These are phyloP conservation scores for Prosopis cineraria DNA, from an alignment of 306 rosid species.

Conservation along the genomic window DNA sequence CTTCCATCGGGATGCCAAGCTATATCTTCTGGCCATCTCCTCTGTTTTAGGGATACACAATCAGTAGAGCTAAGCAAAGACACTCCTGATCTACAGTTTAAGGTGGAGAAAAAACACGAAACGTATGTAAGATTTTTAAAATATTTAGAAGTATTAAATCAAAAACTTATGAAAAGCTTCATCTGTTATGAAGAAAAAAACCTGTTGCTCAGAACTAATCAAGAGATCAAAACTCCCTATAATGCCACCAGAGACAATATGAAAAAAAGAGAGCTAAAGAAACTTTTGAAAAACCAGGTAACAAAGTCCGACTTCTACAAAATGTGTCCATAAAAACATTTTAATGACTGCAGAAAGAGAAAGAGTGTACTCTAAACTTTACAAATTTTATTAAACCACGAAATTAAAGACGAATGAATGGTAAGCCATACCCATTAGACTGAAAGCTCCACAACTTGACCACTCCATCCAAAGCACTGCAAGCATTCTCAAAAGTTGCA, in stretches of 20 bases:
- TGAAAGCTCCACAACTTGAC: conserved; percentile 93
- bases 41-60: conserved; percentile 65
- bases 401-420: neutral
- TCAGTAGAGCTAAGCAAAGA: conserved; percentile 71
- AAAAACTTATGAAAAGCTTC: conserved; percentile 2
- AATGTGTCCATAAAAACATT: neutral
- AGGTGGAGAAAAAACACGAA: conserved; percentile 19
- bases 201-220: neutral
- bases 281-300: neutral
- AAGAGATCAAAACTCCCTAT: neutral
- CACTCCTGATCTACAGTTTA: conserved; percentile 70
- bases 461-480: conserved; percentile 94
- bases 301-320: neutral
- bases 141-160: conserved; percentile 13
- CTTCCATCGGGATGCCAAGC: conserved; percentile 93
- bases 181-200: conserved; percentile 8
- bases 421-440: conserved; percentile 67
- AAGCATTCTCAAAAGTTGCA: conserved; percentile 44
- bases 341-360: neutral
- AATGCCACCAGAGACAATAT: conserved; percentile 5
- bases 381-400: neutral
- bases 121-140: conserved; percentile 10
- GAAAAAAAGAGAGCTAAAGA: neutral
- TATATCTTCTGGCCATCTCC: conserved; percentile 97
- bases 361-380: neutral